phyloP scores from a whole-genome alignment of 2,329 filamentous ascomycete genomes.

The Monosporascus sp. region DNA sequence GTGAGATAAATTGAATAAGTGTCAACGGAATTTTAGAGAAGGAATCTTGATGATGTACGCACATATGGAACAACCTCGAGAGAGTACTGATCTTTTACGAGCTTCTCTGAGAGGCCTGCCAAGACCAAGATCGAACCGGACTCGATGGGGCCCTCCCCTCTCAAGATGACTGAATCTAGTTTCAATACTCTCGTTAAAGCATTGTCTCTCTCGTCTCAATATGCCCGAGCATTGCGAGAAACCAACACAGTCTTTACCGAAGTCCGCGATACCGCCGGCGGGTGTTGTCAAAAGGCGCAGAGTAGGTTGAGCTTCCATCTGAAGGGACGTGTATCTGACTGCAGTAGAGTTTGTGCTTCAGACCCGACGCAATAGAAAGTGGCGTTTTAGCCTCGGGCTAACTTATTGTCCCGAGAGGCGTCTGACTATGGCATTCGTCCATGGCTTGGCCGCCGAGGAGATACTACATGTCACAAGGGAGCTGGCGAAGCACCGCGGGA shows the following conservation, averaged over 20 bases:
- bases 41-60: not conserved
- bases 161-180: not conserved
- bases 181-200: not conserved
- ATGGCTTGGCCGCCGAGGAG: not conserved
- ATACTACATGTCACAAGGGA: not conserved
- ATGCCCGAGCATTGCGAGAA: not conserved
- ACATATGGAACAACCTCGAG: too few species aligned
- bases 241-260: not conserved
- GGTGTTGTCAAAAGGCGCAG: not conserved
- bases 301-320: not conserved
- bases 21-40: not conserved
- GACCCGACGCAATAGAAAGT: not conserved
- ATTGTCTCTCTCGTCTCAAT: not conserved
- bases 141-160: not conserved
- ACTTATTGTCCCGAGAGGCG: not conserved
- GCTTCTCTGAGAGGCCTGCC: not conserved
- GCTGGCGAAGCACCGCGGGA: not conserved
- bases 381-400: not conserved
- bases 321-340: not conserved
- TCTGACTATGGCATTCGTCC: not conserved
- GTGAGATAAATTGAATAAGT: not conserved
- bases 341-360: not conserved
- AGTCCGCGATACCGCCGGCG: not conserved
- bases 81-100: not conserved
- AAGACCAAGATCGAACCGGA: not conserved